Base-by-base conservation (phyloP, 1,284 basidiomycete genomes). In the Fomes fomentarius region DNA sequence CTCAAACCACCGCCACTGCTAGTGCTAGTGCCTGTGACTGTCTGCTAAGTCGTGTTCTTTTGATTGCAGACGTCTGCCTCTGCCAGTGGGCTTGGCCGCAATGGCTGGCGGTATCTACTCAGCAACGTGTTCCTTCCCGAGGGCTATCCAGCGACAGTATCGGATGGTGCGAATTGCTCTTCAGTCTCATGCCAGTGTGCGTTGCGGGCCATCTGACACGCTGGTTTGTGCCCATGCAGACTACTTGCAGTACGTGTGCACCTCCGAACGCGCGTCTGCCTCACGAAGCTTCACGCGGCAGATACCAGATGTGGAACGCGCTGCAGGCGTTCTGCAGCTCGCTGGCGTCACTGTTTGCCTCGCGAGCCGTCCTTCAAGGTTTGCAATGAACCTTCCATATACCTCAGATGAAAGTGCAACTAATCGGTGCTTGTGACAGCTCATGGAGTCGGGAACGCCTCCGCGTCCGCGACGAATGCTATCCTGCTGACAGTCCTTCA, bases 311-410 rank as follows among this genome's bases (percentile, higher is more conserved):
- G 14, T 77, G 81, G 61, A 88, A 89, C 58, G 83, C 83, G 0
- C 54, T 86, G 2, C 87, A 88, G 69, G 83, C 85, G 2, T 87
- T 87, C 61, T 87, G 84, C 63, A 87, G 82, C 61, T 85, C 85
- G 0, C 69, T 89, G 1, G 80, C 84, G 0, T 76, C 82, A 0
- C 69, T 89, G 28, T 66, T 88, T 21, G 82, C 87, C 2, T 87
- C 85, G 4, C 73, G 86, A 57, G 85, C 86, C n/a, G 78, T 84
- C 3, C 71, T 89, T 12, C 82, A 88, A 77, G 85, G 86, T 84
- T 51, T 11, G 5, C 12, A 19, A 1, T 19, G 12, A 21, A 15
- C 7, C 19, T 34, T 3, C 10, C 15, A 33, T 50, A 21, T 12
- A 11, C 37, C 38, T 48, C 6, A 34, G n/a, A 24, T 44, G 2